Base-by-base conservation (phyloP, 2,329 filamentous ascomycete genomes). In the Lachnellula occidentalis region DNA sequence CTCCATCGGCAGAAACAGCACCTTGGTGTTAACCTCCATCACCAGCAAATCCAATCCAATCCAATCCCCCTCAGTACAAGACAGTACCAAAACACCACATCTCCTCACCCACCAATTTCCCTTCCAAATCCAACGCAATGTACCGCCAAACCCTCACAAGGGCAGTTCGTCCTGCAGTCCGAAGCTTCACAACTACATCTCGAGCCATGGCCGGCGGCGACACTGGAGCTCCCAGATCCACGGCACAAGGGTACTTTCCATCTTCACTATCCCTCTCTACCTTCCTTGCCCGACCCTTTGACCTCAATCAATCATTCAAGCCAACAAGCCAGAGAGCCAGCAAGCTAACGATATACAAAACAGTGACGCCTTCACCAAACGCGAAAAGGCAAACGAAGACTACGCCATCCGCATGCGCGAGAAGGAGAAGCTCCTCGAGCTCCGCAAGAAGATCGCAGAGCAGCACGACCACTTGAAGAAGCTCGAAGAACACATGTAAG, bases 301-400 rank as follows among this genome's bases (percentile, higher is more conserved):
- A 31, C 19, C 21, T 11, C 11, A 24, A 2, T 21, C 41, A 5
- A 21, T 11, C 11, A 24, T 11, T 21, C 41, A 5, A 21, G 8
- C n/a, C 4, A 17, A 17, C 8, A 22, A 22, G 12, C 6, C 12
- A 43, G 41, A 8, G 3, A 31, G 27, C 8, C 2, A 31, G 17
- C 27, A 46, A 51, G 56, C 60, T 67, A 59, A 65, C 48, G 22
- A 34, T 17, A 37, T 31, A 14, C 24, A 42, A 39, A 46, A 65
- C 63, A 95, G 92, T 66, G 92, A 99, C 71, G 84, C 90, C 54
- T 99, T 96, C 82, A 90, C 86, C 76, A 87, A 87, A 76, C 90
- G 94, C 66, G 94, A 99, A 76, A 82, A 86, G 71, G 92, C 92
- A 64, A 80, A 77, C 70, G 94, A 97, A 78, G 86, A 91, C 72